A percentile compares a stretch with the other conserved stretches of the same genome.
These are phyloP conservation scores for Apophysomyces trapeziformis DNA, from an alignment of 371 early-diverging fungal species.

Conservation along the genomic window DNA sequence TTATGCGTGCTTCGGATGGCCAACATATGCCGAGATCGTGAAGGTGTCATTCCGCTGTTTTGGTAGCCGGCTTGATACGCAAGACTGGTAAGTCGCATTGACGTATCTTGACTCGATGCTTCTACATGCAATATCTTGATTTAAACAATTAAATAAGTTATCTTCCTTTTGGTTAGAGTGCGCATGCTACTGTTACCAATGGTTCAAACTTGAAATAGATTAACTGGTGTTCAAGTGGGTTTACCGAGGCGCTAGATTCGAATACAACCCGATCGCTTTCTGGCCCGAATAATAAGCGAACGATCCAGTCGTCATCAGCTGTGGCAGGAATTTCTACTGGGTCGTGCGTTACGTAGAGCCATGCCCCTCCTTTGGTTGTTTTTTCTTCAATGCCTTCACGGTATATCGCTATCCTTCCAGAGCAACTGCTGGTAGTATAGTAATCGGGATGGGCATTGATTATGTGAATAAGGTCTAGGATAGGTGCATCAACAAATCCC, in stretches of 20 bases:
- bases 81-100: slow-evolving; percentile 54
- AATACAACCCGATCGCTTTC: slow-evolving; percentile 34
- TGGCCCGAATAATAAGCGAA: slow-evolving; percentile 43
- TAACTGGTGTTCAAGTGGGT: slow-evolving; percentile 31
- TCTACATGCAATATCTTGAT: slow-evolving; percentile 66
- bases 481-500: slow-evolving; percentile 66
- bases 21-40: slow-evolving; percentile 62
- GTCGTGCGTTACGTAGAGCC: slow-evolving; percentile 67
- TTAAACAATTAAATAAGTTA: no score
- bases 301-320: slow-evolving; percentile 33
- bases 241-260: slow-evolving; percentile 12
- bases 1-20: slow-evolving; percentile 66
- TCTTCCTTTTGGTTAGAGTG: no score
- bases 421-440: slow-evolving; percentile 68
- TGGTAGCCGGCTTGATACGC: slow-evolving; percentile 64
- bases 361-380: slow-evolving; percentile 61
- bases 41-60: slow-evolving; percentile 67
- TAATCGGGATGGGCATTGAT: slow-evolving; percentile 59
- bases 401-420: slow-evolving; percentile 63
- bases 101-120: slow-evolving; percentile 54
- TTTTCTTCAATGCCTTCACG: slow-evolving; percentile 46
- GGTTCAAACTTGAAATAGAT: slow-evolving; percentile 71
- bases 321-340: slow-evolving; percentile 49
- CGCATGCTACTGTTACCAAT: slow-evolving; percentile 43
- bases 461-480: slow-evolving; percentile 56